Evolutionary conservation across 2,329 filamentous ascomycete genomes (phyloP), one percentile per base, ranked within the genome.

Genomic region (Phoma sp.): DNA sequence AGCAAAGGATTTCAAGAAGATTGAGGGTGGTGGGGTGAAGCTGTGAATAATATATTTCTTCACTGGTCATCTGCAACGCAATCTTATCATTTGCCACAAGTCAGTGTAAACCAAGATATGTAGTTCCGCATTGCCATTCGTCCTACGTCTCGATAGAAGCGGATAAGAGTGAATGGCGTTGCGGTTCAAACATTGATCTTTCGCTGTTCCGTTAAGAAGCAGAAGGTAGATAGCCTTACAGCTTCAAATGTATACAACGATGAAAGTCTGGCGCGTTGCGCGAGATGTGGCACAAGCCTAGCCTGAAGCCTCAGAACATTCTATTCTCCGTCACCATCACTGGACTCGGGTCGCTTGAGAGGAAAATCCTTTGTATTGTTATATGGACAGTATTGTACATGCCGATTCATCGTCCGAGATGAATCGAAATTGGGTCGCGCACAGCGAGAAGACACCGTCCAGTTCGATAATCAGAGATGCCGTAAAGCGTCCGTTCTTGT

Each of bases 401-500:
- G 52, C 46, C 47, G 25, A 48, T 39, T 49, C 45, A 37, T 52
- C 44, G 41, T 42, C 35, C 38, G 45, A 33, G 23, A 23, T 42
- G 23, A 38, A 33, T 50, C 8, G 44, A 37, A n/a, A 33, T 40
- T 29, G 41, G 22, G 35, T 52, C 55, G 47, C 56, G 40, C 37
- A 33, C 30, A 33, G 50, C 36, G 39, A 23, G 14, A 38, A 45
- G 57, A 76, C 69, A 71, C 76, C 80, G 82, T 82, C 83, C 84
- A 86, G 86, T 82, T 67, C 75, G 77, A 77, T 75, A 74, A 70
- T 98, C 93, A 98, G 93, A 97, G 91, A 90, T 96, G 89, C 91
- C 89, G 88, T 89, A 89, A 91, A 86, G 93, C 95, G 93, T 96
- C 87, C 93, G 93, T 91, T 62, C 84, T 80, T 81, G 85, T 91